Evolutionary conservation across 208 protist genomes (phyloP).

Genomic region (Trichomonas gallinae): DNA sequence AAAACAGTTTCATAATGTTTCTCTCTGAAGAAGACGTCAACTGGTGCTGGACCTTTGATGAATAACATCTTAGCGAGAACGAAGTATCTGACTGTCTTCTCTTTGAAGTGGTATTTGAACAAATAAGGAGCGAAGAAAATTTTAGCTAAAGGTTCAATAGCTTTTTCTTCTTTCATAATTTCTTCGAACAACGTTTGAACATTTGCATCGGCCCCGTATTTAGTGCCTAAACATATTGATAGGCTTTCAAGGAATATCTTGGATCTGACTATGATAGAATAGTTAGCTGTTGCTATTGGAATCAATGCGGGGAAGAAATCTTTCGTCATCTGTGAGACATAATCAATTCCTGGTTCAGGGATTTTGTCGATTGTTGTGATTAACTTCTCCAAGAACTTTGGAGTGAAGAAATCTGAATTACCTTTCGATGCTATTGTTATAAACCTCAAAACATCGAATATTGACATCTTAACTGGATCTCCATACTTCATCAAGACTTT

Average conservation of each 20-base stretch:
- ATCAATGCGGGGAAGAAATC: background rate
- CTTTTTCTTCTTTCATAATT: background rate
- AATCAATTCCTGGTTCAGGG: background rate
- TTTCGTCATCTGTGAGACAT: background rate
- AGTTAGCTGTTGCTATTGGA: background rate
- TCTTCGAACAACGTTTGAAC: background rate
- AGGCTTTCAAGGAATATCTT: background rate
- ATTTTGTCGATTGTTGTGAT: background rate
- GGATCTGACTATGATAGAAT: background rate
- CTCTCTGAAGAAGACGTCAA: background rate
- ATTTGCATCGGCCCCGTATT: background rate
- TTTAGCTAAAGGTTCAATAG: background rate
- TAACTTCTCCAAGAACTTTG: background rate
- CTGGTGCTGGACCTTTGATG: background rate
- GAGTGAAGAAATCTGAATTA: background rate
- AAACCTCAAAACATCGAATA: background rate
- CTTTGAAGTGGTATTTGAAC: background rate
- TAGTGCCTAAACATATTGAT: background rate
- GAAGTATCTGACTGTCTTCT: background rate
- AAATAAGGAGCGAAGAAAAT: background rate
- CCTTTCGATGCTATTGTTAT: background rate
- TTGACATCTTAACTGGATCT: background rate
- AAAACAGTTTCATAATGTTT: background rate
- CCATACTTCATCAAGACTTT: background rate
- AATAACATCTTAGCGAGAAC: background rate